Evolutionary conservation across 352 stramenopile genomes (phyloP).

Genomic region (Pythium brachiatum): DNA sequence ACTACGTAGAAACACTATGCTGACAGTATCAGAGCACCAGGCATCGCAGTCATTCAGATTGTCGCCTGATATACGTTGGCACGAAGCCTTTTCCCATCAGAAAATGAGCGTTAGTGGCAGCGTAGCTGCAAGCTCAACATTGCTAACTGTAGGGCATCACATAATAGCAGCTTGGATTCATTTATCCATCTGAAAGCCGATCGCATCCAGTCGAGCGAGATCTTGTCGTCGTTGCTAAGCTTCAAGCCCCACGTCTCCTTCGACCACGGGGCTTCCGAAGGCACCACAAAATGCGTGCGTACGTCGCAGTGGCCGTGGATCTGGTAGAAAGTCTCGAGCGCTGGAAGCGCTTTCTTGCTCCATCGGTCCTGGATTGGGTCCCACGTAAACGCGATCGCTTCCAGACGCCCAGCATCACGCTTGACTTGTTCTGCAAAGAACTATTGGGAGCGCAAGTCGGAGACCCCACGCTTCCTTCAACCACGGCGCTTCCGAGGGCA

Average conservation of each 20-base stretch:
- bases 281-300: not conserved
- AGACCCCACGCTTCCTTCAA: not conserved
- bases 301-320: not conserved
- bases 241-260: not conserved
- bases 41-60: too few species aligned
- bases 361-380: not conserved
- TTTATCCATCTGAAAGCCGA: not conserved
- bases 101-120: too few species aligned
- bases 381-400: not conserved
- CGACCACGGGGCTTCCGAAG: not conserved
- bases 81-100: too few species aligned
- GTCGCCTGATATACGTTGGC: too few species aligned
- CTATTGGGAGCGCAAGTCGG: not conserved
- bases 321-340: not conserved
- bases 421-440: not conserved
- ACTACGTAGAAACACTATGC: too few species aligned
- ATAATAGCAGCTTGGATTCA: too few species aligned
- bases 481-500: not conserved
- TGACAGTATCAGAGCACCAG: too few species aligned
- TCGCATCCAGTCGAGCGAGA: not conserved
- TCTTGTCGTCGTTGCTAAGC: not conserved
- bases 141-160: too few species aligned
- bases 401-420: not conserved
- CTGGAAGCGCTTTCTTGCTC: not conserved
- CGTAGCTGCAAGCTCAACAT: too few species aligned